These are phyloP conservation scores for Phalaenopsis aphrodite DNA, from an alignment of 106 monocot species.

Conservation along the genomic window DNA sequence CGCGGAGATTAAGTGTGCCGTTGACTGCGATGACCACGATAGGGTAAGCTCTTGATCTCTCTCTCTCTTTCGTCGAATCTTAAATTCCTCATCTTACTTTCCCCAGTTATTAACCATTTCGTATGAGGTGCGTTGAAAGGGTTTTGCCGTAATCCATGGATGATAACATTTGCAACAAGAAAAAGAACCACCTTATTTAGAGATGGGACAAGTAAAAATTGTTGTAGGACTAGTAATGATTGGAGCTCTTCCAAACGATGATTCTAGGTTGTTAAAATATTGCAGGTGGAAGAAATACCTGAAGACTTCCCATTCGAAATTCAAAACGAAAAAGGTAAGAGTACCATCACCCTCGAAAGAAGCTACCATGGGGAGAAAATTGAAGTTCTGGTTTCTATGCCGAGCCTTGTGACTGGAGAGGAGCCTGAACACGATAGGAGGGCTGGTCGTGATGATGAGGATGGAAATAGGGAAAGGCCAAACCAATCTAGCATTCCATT, in stretches of 20 bases:
- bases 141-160: not conserved
- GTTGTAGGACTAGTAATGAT: too few relatives aligned
- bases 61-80: not conserved
- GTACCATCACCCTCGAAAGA: slow-evolving; percentile 38
- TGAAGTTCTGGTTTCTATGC: slow-evolving; percentile 55
- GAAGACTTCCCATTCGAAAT: slow-evolving; percentile 67
- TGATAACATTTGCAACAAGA: not conserved
- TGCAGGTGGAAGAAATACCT: slow-evolving; percentile 59
- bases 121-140: not conserved
- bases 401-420: slow-evolving; percentile 64
- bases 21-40: slow-evolving; percentile 66
- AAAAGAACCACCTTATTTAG: not conserved
- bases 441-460: slow-evolving; percentile 17
- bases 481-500: slow-evolving; percentile 51
- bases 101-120: not conserved
- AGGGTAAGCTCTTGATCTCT: slow-evolving; percentile 17
- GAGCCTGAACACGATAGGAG: slow-evolving; percentile 29
- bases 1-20: slow-evolving; percentile 77
- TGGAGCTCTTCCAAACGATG: too few relatives aligned
- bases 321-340: slow-evolving; percentile 42
- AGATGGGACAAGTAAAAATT: too few relatives aligned
- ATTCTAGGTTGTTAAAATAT: not conserved
- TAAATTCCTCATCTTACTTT: not conserved
- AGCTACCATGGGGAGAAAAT: slow-evolving; percentile 47
- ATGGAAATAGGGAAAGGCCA: slow-evolving; percentile 11